Evolutionary conservation across 208 protist species (phyloP), one percentile per base, ranked within the genome.

Genomic region (Crithidia acanthocephali): DNA sequence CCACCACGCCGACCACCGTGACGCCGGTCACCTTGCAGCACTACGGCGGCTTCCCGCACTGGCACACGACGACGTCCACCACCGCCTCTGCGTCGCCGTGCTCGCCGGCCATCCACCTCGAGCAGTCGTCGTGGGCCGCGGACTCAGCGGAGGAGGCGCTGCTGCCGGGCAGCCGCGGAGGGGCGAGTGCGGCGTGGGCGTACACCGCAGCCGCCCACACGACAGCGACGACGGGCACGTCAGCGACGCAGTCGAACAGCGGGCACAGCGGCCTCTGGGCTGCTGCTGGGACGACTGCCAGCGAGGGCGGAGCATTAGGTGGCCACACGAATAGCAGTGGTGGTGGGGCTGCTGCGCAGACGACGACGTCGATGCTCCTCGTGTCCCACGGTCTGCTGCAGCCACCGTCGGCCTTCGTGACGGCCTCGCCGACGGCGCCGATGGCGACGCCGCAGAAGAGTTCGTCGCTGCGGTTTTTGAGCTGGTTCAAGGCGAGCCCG

Each of bases 91-190:
- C 55, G 15, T 52, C 65, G 6, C 65, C 51, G 25, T 42, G 53
- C 51, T 76, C 63, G 7, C 63, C 63, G 2, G 71, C 59, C 8
- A 48, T 65, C 30, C 23, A 20, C 8, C 42, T 65, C 11, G 57
- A 33, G 13, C 71, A 37, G 2, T 53, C 50, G 4, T 53, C 50
- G 9, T 77, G 32, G 57, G 32, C 35, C 25, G 40, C 15, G 28
- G 48, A 78, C 25, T 61, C 58, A 2, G 61, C 72, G n/a, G 77
- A 78, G 72, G 71, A 78, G 62, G 37, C 50, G 42, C 66, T 82
- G 45, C 33, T 82, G 27, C 77, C 77, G 1, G 77, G 77, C 52
- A 82, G 70, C 59, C 63, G 57, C 16, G 50, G 72, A 1, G 44
- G 37, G 18, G 76, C 32, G 6, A 70, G 42, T 18, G 52, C 59